Base-by-base conservation (phyloP, 192 early-diverging fungal genomes). In the Podila horticola region DNA sequence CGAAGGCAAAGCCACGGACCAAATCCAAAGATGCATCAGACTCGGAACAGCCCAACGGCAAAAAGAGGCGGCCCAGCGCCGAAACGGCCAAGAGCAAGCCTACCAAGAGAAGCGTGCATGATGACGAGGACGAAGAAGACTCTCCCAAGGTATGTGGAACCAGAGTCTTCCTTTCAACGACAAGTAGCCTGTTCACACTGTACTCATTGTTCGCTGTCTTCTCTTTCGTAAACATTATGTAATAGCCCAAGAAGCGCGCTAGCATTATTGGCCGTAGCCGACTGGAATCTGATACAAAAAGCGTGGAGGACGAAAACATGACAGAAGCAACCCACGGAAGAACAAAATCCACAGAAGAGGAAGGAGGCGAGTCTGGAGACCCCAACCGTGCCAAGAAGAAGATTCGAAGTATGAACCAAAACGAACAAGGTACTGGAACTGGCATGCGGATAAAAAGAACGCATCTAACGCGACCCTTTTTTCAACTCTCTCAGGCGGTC, bases 311-410 rank as follows among this genome's bases (percentile, higher is more conserved):
- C 15, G 76, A 79, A 19, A 79, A 51, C 22, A 50, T 29, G 19
- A 17, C 58, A 17, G 70, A 72, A 7, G 52, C 58, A 5, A 72
- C 38, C 55, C 66, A 72, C 49, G 70, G 66, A 30, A 70, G 70
- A 20, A 66, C 63, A 8, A 62, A 67, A 58, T 67, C 65, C 59
- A 72, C 76, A 55, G 76, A 79, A 26, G 76, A 79, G 9, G 76
- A 79, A 34, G 69, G 69, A 45, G 76, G 76, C 4, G 76, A 79
- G 19, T 72, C 70, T 57, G 64, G 64, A 24, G 76, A 79, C 11
- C 68, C 60, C 26, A 49, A 26, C 28, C 76, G 76, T 3, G 66
- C 70, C 36, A 79, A 79, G 70, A 79, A 79, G 61, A 79, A 72
- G 34, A 31, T 68, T 55, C 58, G 70, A 68, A 79, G 76, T 79